Evolutionary conservation across 495 filamentous ascomycete species (phyloP).

Genomic region (Penicillium coprophilum): DNA sequence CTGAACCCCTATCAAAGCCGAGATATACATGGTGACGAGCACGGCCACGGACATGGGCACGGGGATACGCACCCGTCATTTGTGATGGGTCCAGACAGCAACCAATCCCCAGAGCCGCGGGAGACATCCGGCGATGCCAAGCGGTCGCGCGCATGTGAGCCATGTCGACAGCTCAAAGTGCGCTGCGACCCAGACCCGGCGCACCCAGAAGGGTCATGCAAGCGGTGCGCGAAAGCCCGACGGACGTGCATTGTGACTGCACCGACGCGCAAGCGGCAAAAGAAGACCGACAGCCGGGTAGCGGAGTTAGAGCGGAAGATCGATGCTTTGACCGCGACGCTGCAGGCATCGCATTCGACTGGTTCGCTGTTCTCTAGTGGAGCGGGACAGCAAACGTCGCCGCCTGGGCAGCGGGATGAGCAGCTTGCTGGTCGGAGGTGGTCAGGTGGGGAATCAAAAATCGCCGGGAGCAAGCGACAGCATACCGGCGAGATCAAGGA

Average conservation of each 20-base stretch:
- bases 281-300: slow-evolving; percentile 90
- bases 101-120: slow-evolving; percentile 28
- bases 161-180: slow-evolving; percentile 87
- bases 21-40: background rate
- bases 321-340: slow-evolving; percentile 76
- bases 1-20: slow-evolving; percentile 5
- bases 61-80: background rate
- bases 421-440: slow-evolving; percentile 21
- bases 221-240: slow-evolving; percentile 80
- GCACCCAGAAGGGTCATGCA: slow-evolving; percentile 66
- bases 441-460: slow-evolving; percentile 10
- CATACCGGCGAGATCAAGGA: slow-evolving; percentile 28
- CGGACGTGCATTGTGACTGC: slow-evolving; percentile 78
- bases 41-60: background rate
- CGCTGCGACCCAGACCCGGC: slow-evolving; percentile 71
- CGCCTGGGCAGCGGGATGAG: slow-evolving; percentile 10
- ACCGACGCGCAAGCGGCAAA: slow-evolving; percentile 83
- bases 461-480: slow-evolving; percentile 26
- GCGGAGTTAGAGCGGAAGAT: slow-evolving; percentile 95
- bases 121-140: slow-evolving; percentile 59
- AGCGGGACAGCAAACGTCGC: background rate
- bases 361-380: slow-evolving; percentile 9
- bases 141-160: slow-evolving; percentile 87
- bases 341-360: slow-evolving; percentile 53
- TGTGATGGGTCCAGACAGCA: slow-evolving; percentile 6